These are phyloP conservation scores for Fagopyrum homotropicum DNA, from an alignment of 148 eudicot species.

Conservation along the genomic window DNA sequence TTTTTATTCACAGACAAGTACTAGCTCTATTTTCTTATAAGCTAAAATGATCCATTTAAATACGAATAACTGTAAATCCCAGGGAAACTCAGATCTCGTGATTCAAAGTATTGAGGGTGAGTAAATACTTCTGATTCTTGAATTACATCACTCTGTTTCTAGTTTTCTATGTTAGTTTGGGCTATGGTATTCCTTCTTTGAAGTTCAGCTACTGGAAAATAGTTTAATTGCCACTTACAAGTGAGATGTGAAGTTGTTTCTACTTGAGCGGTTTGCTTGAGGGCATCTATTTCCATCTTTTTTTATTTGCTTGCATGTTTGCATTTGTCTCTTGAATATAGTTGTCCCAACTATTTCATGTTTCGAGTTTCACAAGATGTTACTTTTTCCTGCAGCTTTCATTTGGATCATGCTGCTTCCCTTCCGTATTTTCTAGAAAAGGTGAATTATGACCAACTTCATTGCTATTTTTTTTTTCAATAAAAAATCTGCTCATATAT, in stretches of 20 bases:
- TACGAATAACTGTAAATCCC: neutral
- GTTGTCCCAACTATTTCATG: neutral
- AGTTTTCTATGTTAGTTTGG: neutral
- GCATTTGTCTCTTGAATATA: neutral
- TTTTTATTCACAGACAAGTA: neutral
- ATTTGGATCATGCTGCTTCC: slow-evolving; percentile 98
- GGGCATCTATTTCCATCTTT: neutral
- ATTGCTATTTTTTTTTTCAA: slow-evolving; percentile 3
- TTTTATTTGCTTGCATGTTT: neutral
- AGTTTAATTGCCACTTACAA: neutral
- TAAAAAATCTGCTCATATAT: slow-evolving; percentile 5
- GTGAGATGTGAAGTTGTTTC: neutral
- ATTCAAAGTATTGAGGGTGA: slow-evolving; percentile 2
- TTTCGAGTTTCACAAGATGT: neutral
- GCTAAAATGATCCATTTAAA: neutral
- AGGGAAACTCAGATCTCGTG: neutral
- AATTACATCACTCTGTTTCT: neutral
- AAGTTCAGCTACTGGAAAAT: neutral
- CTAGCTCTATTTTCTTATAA: neutral
- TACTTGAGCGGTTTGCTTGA: neutral
- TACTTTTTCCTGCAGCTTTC: slow-evolving; percentile 60
- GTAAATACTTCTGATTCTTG: neutral
- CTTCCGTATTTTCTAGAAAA: slow-evolving; percentile 93
- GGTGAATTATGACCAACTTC: slow-evolving; percentile 37
- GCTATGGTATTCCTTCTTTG: neutral